Conservation (phyloP, 2,329 filamentous ascomycete species). For the Penicillium sp. region DNA sequence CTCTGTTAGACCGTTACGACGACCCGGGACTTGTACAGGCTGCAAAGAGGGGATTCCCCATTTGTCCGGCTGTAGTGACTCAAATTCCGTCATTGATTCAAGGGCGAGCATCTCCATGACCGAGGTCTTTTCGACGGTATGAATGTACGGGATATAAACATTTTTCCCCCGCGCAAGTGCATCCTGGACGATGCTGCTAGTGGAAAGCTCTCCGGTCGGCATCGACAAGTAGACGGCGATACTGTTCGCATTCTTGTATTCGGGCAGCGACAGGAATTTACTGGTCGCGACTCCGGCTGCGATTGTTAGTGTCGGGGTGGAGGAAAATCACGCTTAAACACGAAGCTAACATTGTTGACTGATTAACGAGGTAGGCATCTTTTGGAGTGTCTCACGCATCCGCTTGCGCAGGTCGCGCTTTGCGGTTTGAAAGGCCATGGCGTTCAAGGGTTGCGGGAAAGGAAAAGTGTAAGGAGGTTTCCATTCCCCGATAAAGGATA, state of each 20-base stretch:
- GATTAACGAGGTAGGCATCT: constrained; percentile 63
- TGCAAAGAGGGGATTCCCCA: constrained; percentile 95
- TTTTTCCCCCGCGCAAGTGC: constrained; percentile 75
- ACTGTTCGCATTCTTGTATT: constrained; percentile 72
- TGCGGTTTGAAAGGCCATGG: constrained; percentile 60
- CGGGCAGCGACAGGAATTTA: constrained; percentile 65
- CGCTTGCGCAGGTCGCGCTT: constrained; percentile 74
- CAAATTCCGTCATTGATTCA: constrained; percentile 71
- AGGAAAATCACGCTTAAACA: neutral
- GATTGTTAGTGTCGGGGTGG: neutral
- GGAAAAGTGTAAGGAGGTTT: constrained; percentile 6
- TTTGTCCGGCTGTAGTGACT: constrained; percentile 71
- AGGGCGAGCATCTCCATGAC: constrained; percentile 96
- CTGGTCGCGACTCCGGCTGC: constrained; percentile 67
- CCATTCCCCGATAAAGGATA: constrained; percentile 22
- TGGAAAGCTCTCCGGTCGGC: constrained; percentile 84
- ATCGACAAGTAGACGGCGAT: constrained; percentile 93
- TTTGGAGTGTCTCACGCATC: constrained; percentile 67
- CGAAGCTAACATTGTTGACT: constrained; percentile 67
- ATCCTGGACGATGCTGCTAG: constrained; percentile 76
- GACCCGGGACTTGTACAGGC: constrained; percentile 61
- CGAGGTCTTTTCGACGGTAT: constrained; percentile 62
- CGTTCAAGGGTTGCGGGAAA: constrained; percentile 11
- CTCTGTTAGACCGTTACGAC: constrained; percentile 67
- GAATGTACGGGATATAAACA: constrained; percentile 89